Base-by-base conservation (phyloP, 2,329 filamentous ascomycete species). In the Cordyceps javanica region DNA sequence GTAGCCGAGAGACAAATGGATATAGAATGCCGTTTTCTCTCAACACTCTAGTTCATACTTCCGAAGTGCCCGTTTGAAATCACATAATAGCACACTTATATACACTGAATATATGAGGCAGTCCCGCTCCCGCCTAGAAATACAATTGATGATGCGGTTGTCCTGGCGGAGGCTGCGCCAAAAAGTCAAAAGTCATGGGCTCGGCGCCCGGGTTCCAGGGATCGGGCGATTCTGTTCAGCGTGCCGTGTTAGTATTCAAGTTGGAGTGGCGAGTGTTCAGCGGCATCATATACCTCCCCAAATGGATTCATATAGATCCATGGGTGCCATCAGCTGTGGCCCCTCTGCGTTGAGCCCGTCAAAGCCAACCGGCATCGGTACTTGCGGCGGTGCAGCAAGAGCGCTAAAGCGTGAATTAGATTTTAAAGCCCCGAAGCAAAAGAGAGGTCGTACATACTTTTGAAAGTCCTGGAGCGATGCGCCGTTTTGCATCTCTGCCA, bases 241-340 rank as follows among this genome's bases (percentile, higher is more conserved):
- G 14, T 21, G 10, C 2, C 34, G 13, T 14, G 25, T 57, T 28
- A 57, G 45, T 49, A 14, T 25, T 25, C 3, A 21, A 3, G 8
- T 21, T 11, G 5, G 30, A 14, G 8, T 13, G 7, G 14, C 13
- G 25, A n/a, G 50, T 2, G 9, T 9, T 44, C 8, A 2, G 19
- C 11, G 26, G 21, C 23, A 60, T 32, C 30, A 74, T 81, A 68
- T 70, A 86, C 83, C 83, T 77, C 82, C 86, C 72, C 86, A 87
- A 46, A 87, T 87, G 4, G 82, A 85, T 64, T 87, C 83, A 66
- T 86, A 87, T 1, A 87, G 71, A 60, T 87, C 84, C 82, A 87
- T 83, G 1, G 84, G 84, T 38, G 83, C 84, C 76, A 87, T 82
- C 62, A 83, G 81, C 34, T 82, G 73, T 3, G 78, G 74, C 16